These are phyloP conservation scores for Rhizophagus clarus DNA, from an alignment of 192 early-diverging fungal species.

Conservation along the genomic window DNA sequence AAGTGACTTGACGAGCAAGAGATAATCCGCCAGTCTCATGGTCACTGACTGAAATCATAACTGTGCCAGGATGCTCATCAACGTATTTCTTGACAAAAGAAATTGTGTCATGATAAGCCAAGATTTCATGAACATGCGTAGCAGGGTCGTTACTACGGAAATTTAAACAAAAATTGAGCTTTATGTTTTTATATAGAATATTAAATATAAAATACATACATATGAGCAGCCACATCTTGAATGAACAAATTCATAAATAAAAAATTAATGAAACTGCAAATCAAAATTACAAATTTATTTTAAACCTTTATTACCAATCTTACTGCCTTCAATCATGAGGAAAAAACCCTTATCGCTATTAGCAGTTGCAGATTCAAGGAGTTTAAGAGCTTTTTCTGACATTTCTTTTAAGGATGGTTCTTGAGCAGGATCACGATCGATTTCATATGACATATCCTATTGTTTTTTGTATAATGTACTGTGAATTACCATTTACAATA, in stretches of 20 bases:
- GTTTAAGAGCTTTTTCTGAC: constrained; percentile 77
- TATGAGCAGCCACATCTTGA: constrained; percentile 91
- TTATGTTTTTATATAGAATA: neutral
- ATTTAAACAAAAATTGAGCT: neutral
- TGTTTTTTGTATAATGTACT: constrained; percentile 8
- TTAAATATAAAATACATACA: constrained; percentile 37
- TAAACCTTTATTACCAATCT: constrained; percentile 59
- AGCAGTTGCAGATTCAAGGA: constrained; percentile 61
- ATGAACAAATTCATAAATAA: neutral
- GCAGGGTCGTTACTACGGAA: constrained; percentile 84
- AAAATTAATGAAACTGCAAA: neutral
- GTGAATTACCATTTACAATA: neutral
- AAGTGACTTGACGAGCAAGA: constrained; percentile 70
- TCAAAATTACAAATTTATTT: neutral
- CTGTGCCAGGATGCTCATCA: constrained; percentile 75
- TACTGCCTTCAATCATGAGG: constrained; percentile 94
- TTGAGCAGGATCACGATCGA: constrained; percentile 68
- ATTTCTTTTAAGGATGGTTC: constrained; percentile 88
- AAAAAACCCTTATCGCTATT: constrained; percentile 79
- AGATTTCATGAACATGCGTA: constrained; percentile 88
- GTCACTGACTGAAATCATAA: constrained; percentile 90
- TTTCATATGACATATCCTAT: constrained; percentile 89
- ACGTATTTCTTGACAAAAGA: constrained; percentile 76
- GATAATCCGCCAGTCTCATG: constrained; percentile 98
- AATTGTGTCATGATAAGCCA: constrained; percentile 85